A percentile compares a stretch with the other conserved stretches of the same genome.
These are phyloP conservation scores for Puccinellia tenuiflora DNA, from an alignment of 176 grass and related monocot species.

Conservation along the genomic window DNA sequence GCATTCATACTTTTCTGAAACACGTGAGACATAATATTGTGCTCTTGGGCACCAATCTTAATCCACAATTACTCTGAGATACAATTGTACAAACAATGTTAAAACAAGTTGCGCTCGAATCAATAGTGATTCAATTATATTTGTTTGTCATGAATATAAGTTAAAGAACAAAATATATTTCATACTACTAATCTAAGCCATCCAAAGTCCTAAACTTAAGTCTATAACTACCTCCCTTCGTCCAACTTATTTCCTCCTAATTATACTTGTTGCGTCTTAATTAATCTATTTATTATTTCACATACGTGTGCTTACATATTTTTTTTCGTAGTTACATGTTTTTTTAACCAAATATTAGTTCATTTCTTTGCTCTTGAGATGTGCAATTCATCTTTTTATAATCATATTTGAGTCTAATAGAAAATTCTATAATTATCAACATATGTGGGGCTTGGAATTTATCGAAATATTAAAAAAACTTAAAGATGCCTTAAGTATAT, in stretches of 20 bases:
- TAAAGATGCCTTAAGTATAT: not conserved
- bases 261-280: not conserved
- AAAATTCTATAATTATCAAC: not conserved
- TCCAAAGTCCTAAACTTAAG: not conserved
- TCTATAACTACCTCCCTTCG: not conserved
- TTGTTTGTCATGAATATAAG: no score
- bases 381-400: not conserved
- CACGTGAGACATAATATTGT: not conserved
- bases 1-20: not conserved
- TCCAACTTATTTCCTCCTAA: not conserved
- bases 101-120: not conserved
- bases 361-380: not conserved
- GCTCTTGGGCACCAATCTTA: not conserved
- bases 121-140: not conserved
- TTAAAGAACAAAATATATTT: no score
- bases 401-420: not conserved
- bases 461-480: no score
- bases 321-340: not conserved
- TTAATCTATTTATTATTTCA: not conserved
- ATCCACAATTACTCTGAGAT: no score
- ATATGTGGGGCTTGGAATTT: not conserved
- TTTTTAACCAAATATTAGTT: not conserved
- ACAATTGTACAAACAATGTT: no score
- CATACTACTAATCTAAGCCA: no score
- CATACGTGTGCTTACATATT: not conserved